A percentile compares a stretch with the other conserved stretches of the same genome.
Evolutionary conservation across 768 basidiomycete genomes (phyloP).

Genomic region (Serendipita sp.): DNA sequence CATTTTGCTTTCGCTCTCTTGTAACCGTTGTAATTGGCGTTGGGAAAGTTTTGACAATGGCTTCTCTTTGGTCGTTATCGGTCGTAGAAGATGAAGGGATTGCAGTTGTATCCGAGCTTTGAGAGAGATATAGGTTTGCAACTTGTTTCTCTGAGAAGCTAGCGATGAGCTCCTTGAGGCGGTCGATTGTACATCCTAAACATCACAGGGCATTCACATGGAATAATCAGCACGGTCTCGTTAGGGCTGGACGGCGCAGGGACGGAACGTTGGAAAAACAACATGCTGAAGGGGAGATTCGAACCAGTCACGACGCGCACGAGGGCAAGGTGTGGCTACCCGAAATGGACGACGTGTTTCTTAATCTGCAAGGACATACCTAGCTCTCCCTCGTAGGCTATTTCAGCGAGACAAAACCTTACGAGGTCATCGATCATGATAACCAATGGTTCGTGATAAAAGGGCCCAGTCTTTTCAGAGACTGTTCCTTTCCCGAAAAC

Average conservation of each 20-base stretch:
- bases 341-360: not conserved
- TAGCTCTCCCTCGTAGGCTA: constrained; percentile 80
- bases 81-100: not conserved
- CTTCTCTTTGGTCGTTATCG: not conserved
- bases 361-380: constrained; percentile 36
- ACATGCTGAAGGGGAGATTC: constrained; percentile 7
- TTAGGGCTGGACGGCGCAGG: constrained; percentile 9
- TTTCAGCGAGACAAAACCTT: constrained; percentile 67
- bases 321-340: not conserved
- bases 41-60: not conserved
- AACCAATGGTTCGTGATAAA: not conserved
- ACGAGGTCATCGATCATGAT: constrained; percentile 68
- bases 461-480: too few relatives aligned
- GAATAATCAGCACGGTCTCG: not conserved
- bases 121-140: constrained; percentile 6
- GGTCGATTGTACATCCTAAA: constrained; percentile 58
- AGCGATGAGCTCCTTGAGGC: constrained; percentile 50
- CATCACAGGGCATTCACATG: not conserved
- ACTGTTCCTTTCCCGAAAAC: too few relatives aligned
- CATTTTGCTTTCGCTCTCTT: constrained; percentile 30
- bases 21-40: not conserved
- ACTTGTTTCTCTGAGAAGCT: constrained; percentile 42
- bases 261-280: constrained; percentile 13
- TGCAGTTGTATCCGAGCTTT: too few relatives aligned
- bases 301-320: not conserved